phyloP scores from a whole-genome alignment of 768 basidiomycete species.

The Stropharia rugosoannulata region DNA sequence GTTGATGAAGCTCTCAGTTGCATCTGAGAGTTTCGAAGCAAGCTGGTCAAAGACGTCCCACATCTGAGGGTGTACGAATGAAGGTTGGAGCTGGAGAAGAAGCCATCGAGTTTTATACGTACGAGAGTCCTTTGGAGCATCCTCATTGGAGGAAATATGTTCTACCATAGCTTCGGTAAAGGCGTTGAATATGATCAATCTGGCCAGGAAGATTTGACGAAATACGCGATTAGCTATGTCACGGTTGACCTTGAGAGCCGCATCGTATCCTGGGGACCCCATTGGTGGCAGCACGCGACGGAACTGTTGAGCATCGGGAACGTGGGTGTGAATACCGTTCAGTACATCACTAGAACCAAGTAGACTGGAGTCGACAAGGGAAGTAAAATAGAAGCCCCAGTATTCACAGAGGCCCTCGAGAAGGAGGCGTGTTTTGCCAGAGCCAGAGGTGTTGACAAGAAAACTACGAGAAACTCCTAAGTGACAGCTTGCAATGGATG shows the following conservation, averaged over 20 bases:
- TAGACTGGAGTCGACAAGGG: conserved; percentile 39
- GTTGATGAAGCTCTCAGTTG: conserved; percentile 36
- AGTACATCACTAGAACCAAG: conserved; percentile 45
- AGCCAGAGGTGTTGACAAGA: conserved; percentile 48
- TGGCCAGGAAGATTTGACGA: conserved; percentile 38
- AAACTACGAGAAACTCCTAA: conserved; percentile 25
- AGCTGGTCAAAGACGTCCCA: conserved; percentile 44
- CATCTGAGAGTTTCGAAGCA: conserved; percentile 29
- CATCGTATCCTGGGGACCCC: conserved; percentile 29
- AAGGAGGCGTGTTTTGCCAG: conserved; percentile 44
- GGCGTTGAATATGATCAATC: conserved; percentile 37
- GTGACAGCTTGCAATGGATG: background rate
- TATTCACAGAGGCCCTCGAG: conserved; percentile 42
- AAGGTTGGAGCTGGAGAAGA: conserved; percentile 40
- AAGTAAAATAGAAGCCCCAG: conserved; percentile 51
- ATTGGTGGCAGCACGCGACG: conserved; percentile 28
- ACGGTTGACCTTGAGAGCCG: conserved; percentile 31
- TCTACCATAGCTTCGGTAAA: conserved; percentile 34
- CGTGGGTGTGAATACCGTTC: conserved; percentile 35
- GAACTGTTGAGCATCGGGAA: conserved; percentile 35
- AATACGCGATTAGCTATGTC: conserved; percentile 36
- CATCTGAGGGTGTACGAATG: conserved; percentile 30
- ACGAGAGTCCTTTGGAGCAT: conserved; percentile 10
- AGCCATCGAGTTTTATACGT: conserved; percentile 37
- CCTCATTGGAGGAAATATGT: conserved; percentile 3